Base-by-base conservation (phyloP, 169 alveolate genomes). In the Toxoplasma gondii region DNA sequence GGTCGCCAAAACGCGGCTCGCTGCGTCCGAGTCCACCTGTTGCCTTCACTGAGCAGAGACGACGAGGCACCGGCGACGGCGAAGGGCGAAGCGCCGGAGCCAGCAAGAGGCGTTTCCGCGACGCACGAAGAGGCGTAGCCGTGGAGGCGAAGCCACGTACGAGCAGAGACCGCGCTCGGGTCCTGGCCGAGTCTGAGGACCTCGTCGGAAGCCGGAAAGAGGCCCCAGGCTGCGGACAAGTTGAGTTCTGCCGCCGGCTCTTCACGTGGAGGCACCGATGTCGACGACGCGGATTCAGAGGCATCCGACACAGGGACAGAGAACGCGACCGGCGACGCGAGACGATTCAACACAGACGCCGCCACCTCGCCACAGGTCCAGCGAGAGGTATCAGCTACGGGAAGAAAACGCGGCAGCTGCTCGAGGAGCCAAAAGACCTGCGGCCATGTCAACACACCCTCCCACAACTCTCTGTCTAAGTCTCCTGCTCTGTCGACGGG, bases 391-490 rank as follows among this genome's bases (percentile, higher is more conserved):
- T 78, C 86, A 17, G 86, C 22, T 17, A 78, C 86, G n/a, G 86
- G 86, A 19, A 78, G 86, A 16, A 78, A n/a, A 31, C 49, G 49
- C 39, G 86, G 86, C 86, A 78, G 7, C 29, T 78, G 49, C 10
- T 78, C 49, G n/a, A 78, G 22, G 86, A 78, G 86, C 45, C 45
- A n/a, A 78, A 78, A 78, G 45, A 78, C 86, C 29, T 82, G 90
- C 38, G 38, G 38, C 90, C 90, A 82, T 10, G 90, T 82, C 53
- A 82, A 12, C 64, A 39, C 90, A 1, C 86, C 86, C 39, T n/a
- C 45, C 49, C 49, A 78, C 44, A 78, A n/a, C 43, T 78, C 86
- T 38, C 22, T 4, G 86, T 78, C 86, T n/a, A 78, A n/a, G 29
- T n/a, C 86, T 4, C 45, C 19, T 17, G 86, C 86, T 19, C n/a